Percentiles rank a stretch among this genome's conserved stretches.
Conservation (phyloP, 345 rosid genomes). For the Abelmoschus esculentus region DNA sequence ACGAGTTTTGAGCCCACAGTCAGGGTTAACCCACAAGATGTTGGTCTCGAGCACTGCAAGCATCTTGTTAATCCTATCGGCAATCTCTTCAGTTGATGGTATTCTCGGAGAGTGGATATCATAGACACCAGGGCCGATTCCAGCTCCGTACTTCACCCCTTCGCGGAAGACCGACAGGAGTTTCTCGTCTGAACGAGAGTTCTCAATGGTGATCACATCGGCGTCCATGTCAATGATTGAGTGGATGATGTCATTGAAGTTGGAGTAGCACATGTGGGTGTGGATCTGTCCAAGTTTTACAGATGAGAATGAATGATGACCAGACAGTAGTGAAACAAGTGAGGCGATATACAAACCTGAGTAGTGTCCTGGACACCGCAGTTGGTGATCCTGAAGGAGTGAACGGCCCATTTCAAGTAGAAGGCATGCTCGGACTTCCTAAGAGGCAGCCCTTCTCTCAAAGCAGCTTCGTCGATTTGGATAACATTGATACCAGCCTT, state of each 20-base stretch:
- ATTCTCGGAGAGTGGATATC: conserved; percentile 97
- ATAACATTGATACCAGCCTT: no score
- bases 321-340: no score
- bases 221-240: conserved; percentile 98
- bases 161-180: conserved; percentile 95
- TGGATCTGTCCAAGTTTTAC: conserved; percentile 44
- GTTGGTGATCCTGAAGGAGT: no score
- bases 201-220: conserved; percentile 94
- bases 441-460: no score
- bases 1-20: conserved; percentile 93
- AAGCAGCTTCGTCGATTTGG: no score
- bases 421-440: no score
- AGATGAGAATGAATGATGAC: no score
- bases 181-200: conserved; percentile 99
- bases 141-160: conserved; percentile 95
- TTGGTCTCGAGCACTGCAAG: conserved; percentile 18
- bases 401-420: no score
- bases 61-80: conserved; percentile 85
- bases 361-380: no score
- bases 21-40: conserved; percentile 98
- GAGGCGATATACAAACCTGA: no score
- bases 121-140: conserved; percentile 93
- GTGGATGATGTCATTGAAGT: conserved; percentile 95
- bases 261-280: conserved; percentile 98
- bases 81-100: conserved; percentile 86